Evolutionary conservation across 1,139 yeast species (phyloP).

Genomic region (Debaryomyces psychrophilus): DNA sequence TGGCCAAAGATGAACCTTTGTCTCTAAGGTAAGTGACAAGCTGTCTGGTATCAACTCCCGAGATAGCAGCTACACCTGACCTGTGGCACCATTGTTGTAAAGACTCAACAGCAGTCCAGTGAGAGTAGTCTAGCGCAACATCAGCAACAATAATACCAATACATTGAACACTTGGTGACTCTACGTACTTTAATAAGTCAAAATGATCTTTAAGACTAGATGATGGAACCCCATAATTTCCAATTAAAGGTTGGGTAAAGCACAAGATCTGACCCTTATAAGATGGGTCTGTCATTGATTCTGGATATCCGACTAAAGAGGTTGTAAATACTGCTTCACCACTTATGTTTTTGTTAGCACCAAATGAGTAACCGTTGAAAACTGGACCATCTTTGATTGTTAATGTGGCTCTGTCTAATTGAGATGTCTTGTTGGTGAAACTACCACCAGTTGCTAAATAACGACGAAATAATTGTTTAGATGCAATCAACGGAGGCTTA

Average conservation of each 20-base stretch:
- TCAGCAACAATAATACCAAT: slow-evolving; percentile 96
- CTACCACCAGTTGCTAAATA: slow-evolving; percentile 47
- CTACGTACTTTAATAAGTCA: slow-evolving; percentile 85
- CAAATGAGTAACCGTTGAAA: slow-evolving; percentile 90
- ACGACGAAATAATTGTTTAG: slow-evolving; percentile 17
- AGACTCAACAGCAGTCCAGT: slow-evolving; percentile 98
- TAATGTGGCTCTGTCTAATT: slow-evolving; percentile 80
- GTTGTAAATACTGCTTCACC: slow-evolving; percentile 99
- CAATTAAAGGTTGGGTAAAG: slow-evolving; percentile 95
- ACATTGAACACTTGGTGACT: slow-evolving; percentile 89
- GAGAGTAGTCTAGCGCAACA: slow-evolving; percentile 92
- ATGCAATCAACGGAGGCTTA: slow-evolving; percentile 2
- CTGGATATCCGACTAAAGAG: slow-evolving; percentile 96
- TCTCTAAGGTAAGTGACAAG: slow-evolving; percentile 92
- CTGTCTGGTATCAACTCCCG: slow-evolving; percentile 96
- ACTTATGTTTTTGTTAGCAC: slow-evolving; percentile 86
- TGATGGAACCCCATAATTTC: slow-evolving; percentile 97
- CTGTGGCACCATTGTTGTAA: slow-evolving; percentile 94
- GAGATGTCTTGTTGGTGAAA: slow-evolving; percentile 41
- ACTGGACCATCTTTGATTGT: slow-evolving; percentile 93
- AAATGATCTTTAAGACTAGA: slow-evolving; percentile 77
- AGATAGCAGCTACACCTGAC: slow-evolving; percentile 94
- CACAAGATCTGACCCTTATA: slow-evolving; percentile 95
- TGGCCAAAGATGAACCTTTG: slow-evolving; percentile 90
- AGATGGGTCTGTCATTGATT: slow-evolving; percentile 98